Evolutionary conservation across 2,329 filamentous ascomycete species (phyloP), one percentile per base, ranked within the genome.

Genomic region (Rutstroemia sp.): DNA sequence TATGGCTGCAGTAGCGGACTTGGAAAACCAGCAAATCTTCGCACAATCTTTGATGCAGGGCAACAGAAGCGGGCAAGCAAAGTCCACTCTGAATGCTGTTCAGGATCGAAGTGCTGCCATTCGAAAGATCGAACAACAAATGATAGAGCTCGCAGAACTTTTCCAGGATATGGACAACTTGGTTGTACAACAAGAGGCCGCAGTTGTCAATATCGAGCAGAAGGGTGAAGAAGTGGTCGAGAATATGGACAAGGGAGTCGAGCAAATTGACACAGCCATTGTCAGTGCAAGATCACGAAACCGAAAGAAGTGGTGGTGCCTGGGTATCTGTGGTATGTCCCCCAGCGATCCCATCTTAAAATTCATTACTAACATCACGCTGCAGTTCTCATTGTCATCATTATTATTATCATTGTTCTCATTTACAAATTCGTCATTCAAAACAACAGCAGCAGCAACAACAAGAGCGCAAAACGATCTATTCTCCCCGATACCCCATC

Each of bases 271-370:
- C 41, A 81, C 81, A n/a, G 92, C 92, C 12, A 88, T 96, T 61
- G 79, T 80, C 59, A 95, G 89, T 64, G 92, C 92, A 8, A 80
- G 87, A 70, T 65, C 67, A 44, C 82, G 83, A 65, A 81, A 89
- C 65, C 89, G 85, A 56, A 67, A 66, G 90, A 96, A 96, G 87
- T 96, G 91, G 92, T 92, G 88, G 71, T 96, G 91, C 78, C 75
- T 96, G 64, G 85, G 86, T 67, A 90, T 96, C 75, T 76, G 79
- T 70, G 73, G 80, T 82, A 64, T 54, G 62, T 62, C 19, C 46
- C 53, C 38, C 27, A 34, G 39, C 47, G 47, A 58, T 21, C 47
- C 18, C 49, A 19, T 41, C 30, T 52, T 42, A 49, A 49, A 19
- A 27, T 25, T 2, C 21, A 54, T 37, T 48, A 45, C 60, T 64